These are phyloP conservation scores for Aureobasidium sp. DNA, from an alignment of 2,329 filamentous ascomycete genomes.

Conservation along the genomic window DNA sequence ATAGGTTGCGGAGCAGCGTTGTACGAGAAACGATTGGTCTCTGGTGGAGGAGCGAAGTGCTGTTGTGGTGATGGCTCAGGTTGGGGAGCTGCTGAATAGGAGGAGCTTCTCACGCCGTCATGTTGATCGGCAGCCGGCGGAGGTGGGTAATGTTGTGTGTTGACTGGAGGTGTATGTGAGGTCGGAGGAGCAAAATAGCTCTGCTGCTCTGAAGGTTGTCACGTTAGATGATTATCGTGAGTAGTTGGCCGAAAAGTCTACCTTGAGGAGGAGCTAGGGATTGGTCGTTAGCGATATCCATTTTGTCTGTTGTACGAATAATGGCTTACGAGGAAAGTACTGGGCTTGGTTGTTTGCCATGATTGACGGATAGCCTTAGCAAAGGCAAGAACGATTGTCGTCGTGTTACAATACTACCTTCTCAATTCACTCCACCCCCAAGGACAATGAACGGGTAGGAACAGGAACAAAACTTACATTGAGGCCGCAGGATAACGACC, in stretches of 20 bases:
- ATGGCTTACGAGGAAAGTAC: slow-evolving; percentile 28
- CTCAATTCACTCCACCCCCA: background rate
- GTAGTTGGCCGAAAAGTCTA: background rate
- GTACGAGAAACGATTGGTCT: slow-evolving; percentile 2
- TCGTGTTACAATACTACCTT: background rate
- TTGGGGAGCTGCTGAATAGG: slow-evolving; percentile 14
- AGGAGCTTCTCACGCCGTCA: background rate
- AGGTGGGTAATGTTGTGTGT: slow-evolving; percentile 5
- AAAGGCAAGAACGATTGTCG: background rate
- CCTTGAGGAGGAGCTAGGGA: slow-evolving; percentile 11
- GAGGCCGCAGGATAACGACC: background rate
- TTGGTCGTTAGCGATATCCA: background rate
- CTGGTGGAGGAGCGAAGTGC: slow-evolving; percentile 16
- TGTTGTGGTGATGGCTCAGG: slow-evolving; percentile 10
- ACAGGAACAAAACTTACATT: background rate
- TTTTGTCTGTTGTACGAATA: background rate
- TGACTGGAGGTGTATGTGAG: slow-evolving; percentile 3
- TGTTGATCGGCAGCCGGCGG: background rate
- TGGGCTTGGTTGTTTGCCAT: slow-evolving; percentile 21
- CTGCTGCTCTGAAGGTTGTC: slow-evolving; percentile 2
- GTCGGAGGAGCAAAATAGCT: slow-evolving; percentile 15
- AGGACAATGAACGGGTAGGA: background rate
- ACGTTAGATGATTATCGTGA: background rate
- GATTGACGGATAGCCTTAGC: background rate
- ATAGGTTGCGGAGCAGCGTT: background rate